Evolutionary conservation across 2,329 filamentous ascomycete genomes (phyloP), one percentile per base, ranked within the genome.

Genomic region (Pestalotiopsis fici): DNA sequence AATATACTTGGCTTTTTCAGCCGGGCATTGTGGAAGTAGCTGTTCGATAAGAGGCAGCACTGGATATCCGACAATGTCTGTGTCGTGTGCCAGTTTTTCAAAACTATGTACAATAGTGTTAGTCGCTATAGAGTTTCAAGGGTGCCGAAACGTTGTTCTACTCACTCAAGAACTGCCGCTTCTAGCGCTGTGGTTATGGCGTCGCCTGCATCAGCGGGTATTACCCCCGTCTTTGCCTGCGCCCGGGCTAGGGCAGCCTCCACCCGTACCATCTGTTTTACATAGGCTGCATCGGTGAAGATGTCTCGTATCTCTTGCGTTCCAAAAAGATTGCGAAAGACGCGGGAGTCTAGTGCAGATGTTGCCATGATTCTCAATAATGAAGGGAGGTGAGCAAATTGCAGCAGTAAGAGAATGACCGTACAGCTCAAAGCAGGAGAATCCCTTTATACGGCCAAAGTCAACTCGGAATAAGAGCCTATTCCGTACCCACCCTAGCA

Each of bases 21-120:
- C 15, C 72, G 57, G 57, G 12, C n/a, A 23, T 9, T 60, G 57
- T 31, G 77, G 75, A 1, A 80, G 80, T 27, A 87, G 74, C 67
- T 87, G 85, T 43, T 81, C 78, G 2, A 87, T 82, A 13, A 87
- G 71, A 0, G 84, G 83, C 0, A 87, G 77, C 9, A 87, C 85
- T 0, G 85, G 85, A 65, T 87, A 87, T 1, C 85, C 85, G 0
- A 87, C 85, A 57, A 86, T 85, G 61, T 87, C 85, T 0, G 85
- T 86, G 50, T 55, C 25, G n/a, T 47, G 43, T 3, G 39, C 28
- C 25, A 59, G 11, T 15, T 63, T 43, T 23, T 37, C 39, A 25
- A 55, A 59, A 60, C 62, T 69, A 69, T n/a, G n/a, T n/a, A n/a
- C 70, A 50, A 76, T 72, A 7, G 6, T 4, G 75, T 69, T 7